These are phyloP conservation scores for Zopfia rhizophila DNA, from an alignment of 2,329 filamentous ascomycete species.

Conservation along the genomic window DNA sequence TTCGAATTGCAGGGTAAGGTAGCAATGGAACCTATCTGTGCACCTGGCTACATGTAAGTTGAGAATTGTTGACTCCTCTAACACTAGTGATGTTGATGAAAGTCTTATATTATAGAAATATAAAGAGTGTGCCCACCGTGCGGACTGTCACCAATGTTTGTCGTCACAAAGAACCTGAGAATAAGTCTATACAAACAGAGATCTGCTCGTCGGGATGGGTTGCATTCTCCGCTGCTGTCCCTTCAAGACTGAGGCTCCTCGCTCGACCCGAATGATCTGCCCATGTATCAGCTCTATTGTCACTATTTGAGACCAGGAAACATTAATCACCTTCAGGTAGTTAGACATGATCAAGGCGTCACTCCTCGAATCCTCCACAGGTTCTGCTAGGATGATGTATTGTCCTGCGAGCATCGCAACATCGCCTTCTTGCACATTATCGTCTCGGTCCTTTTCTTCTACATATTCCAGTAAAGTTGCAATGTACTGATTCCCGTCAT, in stretches of 20 bases:
- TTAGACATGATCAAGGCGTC: constrained; percentile 14
- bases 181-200: constrained; percentile 11
- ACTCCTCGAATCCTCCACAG: constrained; percentile 3
- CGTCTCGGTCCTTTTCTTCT: constrained; percentile 15
- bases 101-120: too few species aligned
- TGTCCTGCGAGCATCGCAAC: constrained; percentile 18
- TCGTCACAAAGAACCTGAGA: too few species aligned
- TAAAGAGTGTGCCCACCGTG: too few species aligned
- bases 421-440: constrained; percentile 17
- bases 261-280: constrained; percentile 5
- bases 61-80: too few species aligned
- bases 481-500: constrained; percentile 9
- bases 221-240: constrained; percentile 9
- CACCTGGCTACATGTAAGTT: too few species aligned
- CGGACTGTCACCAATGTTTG: too few species aligned
- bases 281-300: constrained; percentile 1
- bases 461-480: constrained; percentile 16
- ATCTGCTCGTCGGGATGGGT: constrained; percentile 1
- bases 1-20: too few species aligned
- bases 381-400: constrained; percentile 21
- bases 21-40: too few species aligned
- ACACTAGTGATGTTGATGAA: too few species aligned
- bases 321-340: constrained; percentile 11
- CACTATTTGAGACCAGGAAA: not conserved
- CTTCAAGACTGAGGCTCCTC: constrained; percentile 3